These are phyloP conservation scores for Lachancea meyersii DNA, from an alignment of 805 yeast genomes.

Conservation along the genomic window DNA sequence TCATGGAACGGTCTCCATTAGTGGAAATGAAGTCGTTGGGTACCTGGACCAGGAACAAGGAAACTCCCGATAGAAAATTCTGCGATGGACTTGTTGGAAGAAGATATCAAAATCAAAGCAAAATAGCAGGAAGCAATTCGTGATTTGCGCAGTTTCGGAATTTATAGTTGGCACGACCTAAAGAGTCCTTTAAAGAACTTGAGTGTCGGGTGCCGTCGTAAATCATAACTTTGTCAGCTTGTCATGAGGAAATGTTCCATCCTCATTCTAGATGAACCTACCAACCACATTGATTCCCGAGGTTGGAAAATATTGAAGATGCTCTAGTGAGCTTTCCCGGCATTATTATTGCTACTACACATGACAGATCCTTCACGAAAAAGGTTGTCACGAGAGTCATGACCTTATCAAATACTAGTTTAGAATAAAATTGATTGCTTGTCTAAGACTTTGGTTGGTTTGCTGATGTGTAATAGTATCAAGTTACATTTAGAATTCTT, in stretches of 20 bases:
- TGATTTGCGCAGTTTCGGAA: slow-evolving; percentile 14
- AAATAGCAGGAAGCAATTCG: slow-evolving; percentile 15
- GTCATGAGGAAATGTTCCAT: slow-evolving; percentile 16
- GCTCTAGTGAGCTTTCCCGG: slow-evolving; percentile 16
- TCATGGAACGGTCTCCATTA: slow-evolving; percentile 13
- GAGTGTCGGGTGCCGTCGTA: slow-evolving; percentile 19
- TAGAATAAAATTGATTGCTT: neutral
- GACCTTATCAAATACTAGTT: slow-evolving; percentile 8
- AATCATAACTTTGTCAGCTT: slow-evolving; percentile 17
- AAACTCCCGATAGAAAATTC: slow-evolving; percentile 14
- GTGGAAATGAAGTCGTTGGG: slow-evolving; percentile 16
- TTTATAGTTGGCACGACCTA: slow-evolving; percentile 16
- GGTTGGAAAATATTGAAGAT: slow-evolving; percentile 15
- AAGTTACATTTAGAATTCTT: too few relatives aligned
- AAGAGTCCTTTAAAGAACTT: slow-evolving; percentile 13
- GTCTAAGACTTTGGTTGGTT: too few relatives aligned
- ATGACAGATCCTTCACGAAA: slow-evolving; percentile 16
- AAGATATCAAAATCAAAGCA: slow-evolving; percentile 11
- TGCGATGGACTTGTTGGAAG: slow-evolving; percentile 12
- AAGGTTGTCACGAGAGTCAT: slow-evolving; percentile 14
- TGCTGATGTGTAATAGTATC: too few relatives aligned
- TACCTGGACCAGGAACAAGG: slow-evolving; percentile 18
- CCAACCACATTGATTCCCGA: slow-evolving; percentile 18
- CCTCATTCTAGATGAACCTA: slow-evolving; percentile 16
- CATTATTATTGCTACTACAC: slow-evolving; percentile 16